These are phyloP conservation scores for Rhodotorula babjevae DNA, from an alignment of 768 basidiomycete genomes.

Conservation along the genomic window DNA sequence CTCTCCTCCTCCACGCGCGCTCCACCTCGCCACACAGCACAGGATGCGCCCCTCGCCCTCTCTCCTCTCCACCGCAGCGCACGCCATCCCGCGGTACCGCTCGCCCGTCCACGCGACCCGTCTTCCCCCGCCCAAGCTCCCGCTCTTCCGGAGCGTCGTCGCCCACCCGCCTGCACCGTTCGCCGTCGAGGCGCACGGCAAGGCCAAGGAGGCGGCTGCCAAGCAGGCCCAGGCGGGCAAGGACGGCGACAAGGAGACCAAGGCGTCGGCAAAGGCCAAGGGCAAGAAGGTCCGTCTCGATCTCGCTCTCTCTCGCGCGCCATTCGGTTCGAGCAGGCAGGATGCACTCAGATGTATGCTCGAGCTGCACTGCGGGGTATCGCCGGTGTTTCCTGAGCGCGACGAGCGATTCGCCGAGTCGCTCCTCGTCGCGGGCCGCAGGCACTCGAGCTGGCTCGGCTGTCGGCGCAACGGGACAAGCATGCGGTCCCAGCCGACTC, in stretches of 20 bases:
- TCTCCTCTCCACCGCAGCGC: background rate
- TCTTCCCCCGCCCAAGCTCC: constrained; percentile 29
- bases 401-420: no score
- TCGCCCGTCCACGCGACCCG: background rate
- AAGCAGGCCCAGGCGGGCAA: no score
- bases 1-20: no score
- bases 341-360: no score
- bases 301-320: background rate
- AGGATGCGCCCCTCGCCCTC: background rate
- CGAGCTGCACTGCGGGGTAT: no score
- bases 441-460: no score
- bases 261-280: background rate
- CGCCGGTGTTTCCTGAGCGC: no score
- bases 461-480: no score
- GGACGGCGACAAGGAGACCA: background rate
- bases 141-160: constrained; percentile 34
- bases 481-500: background rate
- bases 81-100: constrained; percentile 11
- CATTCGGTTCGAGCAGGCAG: background rate
- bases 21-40: no score
- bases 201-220: background rate
- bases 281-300: background rate
- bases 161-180: constrained; percentile 29
- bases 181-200: constrained; percentile 2
- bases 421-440: no score